Evolutionary conservation across 495 filamentous ascomycete species (phyloP).

Genomic region (Lophium mytilinum): DNA sequence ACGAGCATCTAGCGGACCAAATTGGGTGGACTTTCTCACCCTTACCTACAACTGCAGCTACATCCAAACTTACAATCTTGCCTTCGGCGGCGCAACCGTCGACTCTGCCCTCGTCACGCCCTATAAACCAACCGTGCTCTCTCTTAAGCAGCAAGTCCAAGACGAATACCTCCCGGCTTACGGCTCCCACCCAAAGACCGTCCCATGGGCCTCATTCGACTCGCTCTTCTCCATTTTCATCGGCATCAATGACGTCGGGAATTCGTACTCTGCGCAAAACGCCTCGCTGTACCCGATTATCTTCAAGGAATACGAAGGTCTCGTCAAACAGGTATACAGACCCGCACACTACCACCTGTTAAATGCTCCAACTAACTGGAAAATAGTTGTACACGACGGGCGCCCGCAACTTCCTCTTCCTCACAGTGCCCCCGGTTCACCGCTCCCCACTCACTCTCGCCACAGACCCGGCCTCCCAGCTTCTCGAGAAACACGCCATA

Average conservation of each 20-base stretch:
- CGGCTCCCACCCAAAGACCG: slow-evolving; percentile 32
- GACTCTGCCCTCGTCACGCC: slow-evolving; percentile 50
- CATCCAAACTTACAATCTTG: slow-evolving; percentile 59
- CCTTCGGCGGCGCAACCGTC: slow-evolving; percentile 62
- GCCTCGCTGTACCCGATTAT: slow-evolving; percentile 44
- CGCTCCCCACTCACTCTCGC: slow-evolving; percentile 47
- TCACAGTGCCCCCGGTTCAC: slow-evolving; percentile 68
- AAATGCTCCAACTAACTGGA: not conserved
- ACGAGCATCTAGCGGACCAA: slow-evolving; percentile 12
- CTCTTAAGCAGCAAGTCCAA: slow-evolving; percentile 51
- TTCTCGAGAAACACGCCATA: slow-evolving; percentile 21
- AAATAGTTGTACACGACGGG: slow-evolving; percentile 45
- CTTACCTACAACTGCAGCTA: slow-evolving; percentile 52
- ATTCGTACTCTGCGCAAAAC: slow-evolving; percentile 46
- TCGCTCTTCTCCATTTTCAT: slow-evolving; percentile 66
- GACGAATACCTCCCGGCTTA: slow-evolving; percentile 43
- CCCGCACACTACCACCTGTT: no score
- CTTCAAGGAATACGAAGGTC: slow-evolving; percentile 49
- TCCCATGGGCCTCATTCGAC: slow-evolving; percentile 47
- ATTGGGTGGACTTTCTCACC: slow-evolving; percentile 61
- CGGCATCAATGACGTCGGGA: slow-evolving; percentile 73
- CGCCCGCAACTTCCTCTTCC: slow-evolving; percentile 65
- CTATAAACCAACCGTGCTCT: slow-evolving; percentile 44
- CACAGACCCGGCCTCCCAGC: slow-evolving; percentile 3
- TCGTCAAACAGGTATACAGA: slow-evolving; percentile 42